Evolutionary conservation across 345 rosid species (phyloP), one percentile per base, ranked within the genome.

Genomic region (Syzygium oleosum): DNA sequence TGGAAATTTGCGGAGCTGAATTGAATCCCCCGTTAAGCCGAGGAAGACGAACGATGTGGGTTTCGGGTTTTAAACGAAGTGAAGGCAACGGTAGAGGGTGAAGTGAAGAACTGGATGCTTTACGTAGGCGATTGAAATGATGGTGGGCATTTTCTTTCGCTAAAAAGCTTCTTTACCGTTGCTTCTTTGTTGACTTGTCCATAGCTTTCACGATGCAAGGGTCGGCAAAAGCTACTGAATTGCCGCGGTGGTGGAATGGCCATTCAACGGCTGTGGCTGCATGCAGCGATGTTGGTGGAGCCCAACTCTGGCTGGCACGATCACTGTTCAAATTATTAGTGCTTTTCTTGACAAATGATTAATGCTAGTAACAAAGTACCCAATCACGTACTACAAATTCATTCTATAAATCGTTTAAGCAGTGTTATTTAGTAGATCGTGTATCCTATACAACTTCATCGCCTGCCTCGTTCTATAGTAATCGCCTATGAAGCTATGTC

Each of bases 21-120:
- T 13, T 34, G 29, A 52, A n/a, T 59, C 34, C 38, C 73, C 73
- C 6, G 73, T 61, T 61, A 9, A 31, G 73, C 73, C 73, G 73
- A 73, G 27, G 83, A 73, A 68, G 23, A 68, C 22, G 79, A 31
- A 34, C 49, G 27, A 49, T 19, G 49, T 38, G 29, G 49, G 83
- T 73, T 73, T 38, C 12, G 6, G 46, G 49, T 2, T 38, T 84
- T 31, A 29, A 84, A 21, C 25, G 41, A 6, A 31, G 25, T 29
- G 25, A 21, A 53, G 65, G 34, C 5, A 5, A 5, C 25, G 1
- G 52, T 51, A 14, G 80, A 34, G 84, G 61, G 41, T 27, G 65
- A 34, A 52, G n/a, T 22, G 85, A 22, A 85, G 84, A 86, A 86
- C 19, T 86, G 59, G 87, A 86, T 86, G 51, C 87, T 61, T 86